phyloP scores from a whole-genome alignment of 1,284 basidiomycete species.

The Mycosarcoma maydis region DNA sequence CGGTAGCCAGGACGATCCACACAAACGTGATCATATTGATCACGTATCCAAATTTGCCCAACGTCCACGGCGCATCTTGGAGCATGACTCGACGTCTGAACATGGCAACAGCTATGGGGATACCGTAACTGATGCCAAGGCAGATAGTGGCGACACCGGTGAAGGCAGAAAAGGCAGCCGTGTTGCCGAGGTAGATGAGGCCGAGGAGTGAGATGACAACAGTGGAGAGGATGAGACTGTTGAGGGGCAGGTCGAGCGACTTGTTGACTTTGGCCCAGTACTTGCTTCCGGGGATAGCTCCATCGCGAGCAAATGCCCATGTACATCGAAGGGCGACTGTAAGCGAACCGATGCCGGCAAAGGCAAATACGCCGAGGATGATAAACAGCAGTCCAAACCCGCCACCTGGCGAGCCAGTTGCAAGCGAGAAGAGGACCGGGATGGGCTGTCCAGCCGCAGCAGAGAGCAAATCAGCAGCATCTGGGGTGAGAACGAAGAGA shows the following conservation, averaged over 20 bases:
- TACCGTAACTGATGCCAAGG: slow-evolving; percentile 65
- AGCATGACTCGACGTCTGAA: slow-evolving; percentile 65
- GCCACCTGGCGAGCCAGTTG: slow-evolving; percentile 68
- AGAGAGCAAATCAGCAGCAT: slow-evolving; percentile 67
- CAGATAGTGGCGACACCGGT: slow-evolving; percentile 58
- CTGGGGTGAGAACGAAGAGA: slow-evolving; percentile 68
- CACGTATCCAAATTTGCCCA: slow-evolving; percentile 67
- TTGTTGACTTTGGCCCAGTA: slow-evolving; percentile 68
- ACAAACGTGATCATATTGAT: slow-evolving; percentile 67
- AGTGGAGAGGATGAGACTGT: slow-evolving; percentile 68
- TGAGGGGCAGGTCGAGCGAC: slow-evolving; percentile 67
- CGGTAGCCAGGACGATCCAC: slow-evolving; percentile 69
- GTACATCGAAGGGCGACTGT: slow-evolving; percentile 69
- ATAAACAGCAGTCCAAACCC: slow-evolving; percentile 69
- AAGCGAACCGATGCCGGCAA: slow-evolving; percentile 69
- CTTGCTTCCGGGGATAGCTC: slow-evolving; percentile 68
- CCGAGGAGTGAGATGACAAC: slow-evolving; percentile 68
- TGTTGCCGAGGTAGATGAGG: slow-evolving; percentile 60
- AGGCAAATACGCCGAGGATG: slow-evolving; percentile 69
- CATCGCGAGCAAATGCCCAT: slow-evolving; percentile 70
- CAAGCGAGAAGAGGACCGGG: slow-evolving; percentile 69
- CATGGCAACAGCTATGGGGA: slow-evolving; percentile 68
- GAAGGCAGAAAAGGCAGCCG: slow-evolving; percentile 55
- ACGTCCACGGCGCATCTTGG: slow-evolving; percentile 66
- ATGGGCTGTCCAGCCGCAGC: slow-evolving; percentile 69